Conservation (phyloP, 2,329 filamentous ascomycete genomes). For the Hypoxylon sp. region DNA sequence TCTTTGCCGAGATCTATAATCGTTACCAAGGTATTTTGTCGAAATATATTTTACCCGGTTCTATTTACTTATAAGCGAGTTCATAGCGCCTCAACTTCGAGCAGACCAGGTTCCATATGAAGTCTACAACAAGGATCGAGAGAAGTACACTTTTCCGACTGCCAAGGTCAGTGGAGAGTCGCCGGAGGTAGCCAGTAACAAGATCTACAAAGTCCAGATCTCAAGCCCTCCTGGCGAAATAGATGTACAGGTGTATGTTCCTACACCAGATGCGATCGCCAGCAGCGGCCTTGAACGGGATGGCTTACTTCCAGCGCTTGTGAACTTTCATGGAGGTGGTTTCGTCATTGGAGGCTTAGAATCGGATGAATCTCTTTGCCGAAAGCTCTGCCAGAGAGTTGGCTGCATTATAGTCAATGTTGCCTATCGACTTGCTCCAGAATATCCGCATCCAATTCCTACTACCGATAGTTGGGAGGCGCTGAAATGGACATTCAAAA, state of each 20-base stretch:
- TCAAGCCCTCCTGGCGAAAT: constrained; percentile 49
- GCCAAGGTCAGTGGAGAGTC: constrained; percentile 38
- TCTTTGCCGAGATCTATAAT: constrained; percentile 64
- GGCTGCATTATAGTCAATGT: constrained; percentile 65
- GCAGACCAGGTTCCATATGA: constrained; percentile 53
- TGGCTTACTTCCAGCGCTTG: constrained; percentile 62
- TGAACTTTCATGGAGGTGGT: constrained; percentile 66
- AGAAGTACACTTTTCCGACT: constrained; percentile 49
- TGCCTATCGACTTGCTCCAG: constrained; percentile 67
- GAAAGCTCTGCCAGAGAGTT: constrained; percentile 62
- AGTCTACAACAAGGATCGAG: constrained; percentile 47
- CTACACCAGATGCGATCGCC: constrained; percentile 53
- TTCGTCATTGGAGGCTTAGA: constrained; percentile 67
- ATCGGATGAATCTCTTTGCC: constrained; percentile 65
- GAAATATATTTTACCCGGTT: constrained; percentile 58
- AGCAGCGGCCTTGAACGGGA: constrained; percentile 38
- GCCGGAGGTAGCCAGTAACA: constrained; percentile 47
- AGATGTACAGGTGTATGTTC: constrained; percentile 63
- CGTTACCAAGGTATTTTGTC: constrained; percentile 53
- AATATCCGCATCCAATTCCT: constrained; percentile 64
- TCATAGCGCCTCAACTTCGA: constrained; percentile 45
- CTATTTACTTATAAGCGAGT: constrained; percentile 61
- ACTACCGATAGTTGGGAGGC: constrained; percentile 66
- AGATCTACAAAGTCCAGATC: constrained; percentile 48
- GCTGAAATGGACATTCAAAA: constrained; percentile 58